Conservation (phyloP, 192 early-diverging fungal genomes). For the Lobosporangium transversale region DNA sequence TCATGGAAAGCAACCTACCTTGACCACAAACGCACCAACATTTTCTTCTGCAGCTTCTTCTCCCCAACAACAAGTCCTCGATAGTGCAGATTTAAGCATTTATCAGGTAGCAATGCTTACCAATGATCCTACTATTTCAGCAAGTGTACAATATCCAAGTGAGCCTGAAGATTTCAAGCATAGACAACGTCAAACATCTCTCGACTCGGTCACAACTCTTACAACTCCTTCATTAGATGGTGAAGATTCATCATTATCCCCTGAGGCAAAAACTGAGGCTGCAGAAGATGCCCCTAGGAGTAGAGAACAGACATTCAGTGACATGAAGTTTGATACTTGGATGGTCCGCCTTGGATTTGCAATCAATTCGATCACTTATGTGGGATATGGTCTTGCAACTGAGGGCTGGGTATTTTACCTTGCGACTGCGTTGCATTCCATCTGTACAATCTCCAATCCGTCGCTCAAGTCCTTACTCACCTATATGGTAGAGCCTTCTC, state of each 20-base stretch:
- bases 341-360: constrained; percentile 54
- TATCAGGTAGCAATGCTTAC: constrained; percentile 13
- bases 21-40: not conserved
- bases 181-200: constrained; percentile 11
- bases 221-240: not conserved
- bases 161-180: constrained; percentile 5
- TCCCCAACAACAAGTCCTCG: constrained; percentile 3
- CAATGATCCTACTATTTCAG: constrained; percentile 10
- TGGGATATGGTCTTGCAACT: constrained; percentile 40
- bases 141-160: constrained; percentile 26
- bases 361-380: constrained; percentile 44
- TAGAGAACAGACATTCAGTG: constrained; percentile 29
- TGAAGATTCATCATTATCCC: not conserved
- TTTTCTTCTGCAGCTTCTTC: no score
- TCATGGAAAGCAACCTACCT: not conserved
- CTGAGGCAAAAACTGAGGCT: not conserved
- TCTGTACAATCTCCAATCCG: constrained; percentile 47
- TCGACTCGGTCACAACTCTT: constrained; percentile 13
- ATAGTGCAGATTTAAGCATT: not conserved
- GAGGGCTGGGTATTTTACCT: constrained; percentile 23
- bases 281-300: not conserved
- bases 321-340: constrained; percentile 59
- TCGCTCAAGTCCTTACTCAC: constrained; percentile 59
- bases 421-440: constrained; percentile 37
- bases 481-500: constrained; percentile 52